A percentile compares a stretch with the other conserved stretches of the same genome.
phyloP scores from a whole-genome alignment of 2,329 filamentous ascomycete genomes.

The Aspergillus oerlinghausenensis region DNA sequence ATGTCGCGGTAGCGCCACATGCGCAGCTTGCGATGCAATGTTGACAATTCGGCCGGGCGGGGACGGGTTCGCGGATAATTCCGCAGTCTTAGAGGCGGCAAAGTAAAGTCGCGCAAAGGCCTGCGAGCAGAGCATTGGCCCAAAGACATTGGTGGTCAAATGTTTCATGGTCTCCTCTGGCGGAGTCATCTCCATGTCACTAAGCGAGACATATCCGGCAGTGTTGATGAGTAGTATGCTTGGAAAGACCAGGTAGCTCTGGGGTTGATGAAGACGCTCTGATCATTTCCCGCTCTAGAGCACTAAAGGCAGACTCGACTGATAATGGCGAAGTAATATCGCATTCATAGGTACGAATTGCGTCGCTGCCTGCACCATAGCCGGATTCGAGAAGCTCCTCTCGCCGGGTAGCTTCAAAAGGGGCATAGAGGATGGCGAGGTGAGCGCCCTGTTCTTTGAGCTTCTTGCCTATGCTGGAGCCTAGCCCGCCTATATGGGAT shows the following conservation, averaged over 20 bases:
- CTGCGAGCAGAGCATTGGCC: constrained; percentile 44
- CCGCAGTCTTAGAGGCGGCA: constrained; percentile 16
- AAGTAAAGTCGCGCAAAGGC: constrained; percentile 44
- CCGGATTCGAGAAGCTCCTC: constrained; percentile 33
- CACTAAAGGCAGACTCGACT: constrained; percentile 41
- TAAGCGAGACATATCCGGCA: constrained; percentile 44
- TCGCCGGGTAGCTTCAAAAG: constrained; percentile 40
- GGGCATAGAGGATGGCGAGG: constrained; percentile 45
- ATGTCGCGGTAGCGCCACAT: constrained; percentile 43
- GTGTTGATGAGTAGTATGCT: constrained; percentile 41
- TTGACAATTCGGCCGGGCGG: constrained; percentile 44
- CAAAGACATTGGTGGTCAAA: constrained; percentile 42
- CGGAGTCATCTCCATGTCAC: constrained; percentile 40
- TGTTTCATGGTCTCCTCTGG: constrained; percentile 29
- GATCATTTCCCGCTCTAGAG: constrained; percentile 27
- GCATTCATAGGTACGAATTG: constrained; percentile 38
- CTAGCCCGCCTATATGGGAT: constrained; percentile 33
- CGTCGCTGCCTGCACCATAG: constrained; percentile 26
- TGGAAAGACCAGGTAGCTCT: constrained; percentile 27
- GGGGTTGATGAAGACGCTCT: constrained; percentile 4
- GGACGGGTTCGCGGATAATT: constrained; percentile 12
- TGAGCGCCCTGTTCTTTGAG: constrained; percentile 39
- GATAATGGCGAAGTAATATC: constrained; percentile 47
- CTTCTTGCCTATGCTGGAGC: constrained; percentile 40
- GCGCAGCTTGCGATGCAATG: constrained; percentile 45